Base-by-base conservation (phyloP, 148 eudicot species). In the Nepenthes mirabilis region DNA sequence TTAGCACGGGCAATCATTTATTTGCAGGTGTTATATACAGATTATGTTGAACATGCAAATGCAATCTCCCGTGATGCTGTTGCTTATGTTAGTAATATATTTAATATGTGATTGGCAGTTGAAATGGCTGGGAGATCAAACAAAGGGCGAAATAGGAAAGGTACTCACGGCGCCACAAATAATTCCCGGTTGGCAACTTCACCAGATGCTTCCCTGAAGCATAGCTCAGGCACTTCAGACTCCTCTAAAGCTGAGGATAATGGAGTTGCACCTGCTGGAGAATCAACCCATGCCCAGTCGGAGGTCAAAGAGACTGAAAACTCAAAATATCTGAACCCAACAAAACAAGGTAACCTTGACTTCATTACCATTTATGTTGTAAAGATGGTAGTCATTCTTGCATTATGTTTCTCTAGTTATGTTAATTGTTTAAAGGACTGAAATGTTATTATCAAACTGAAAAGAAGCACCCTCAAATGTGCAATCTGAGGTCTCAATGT, bases 111-210 rank as follows among this genome's bases (percentile, higher is more conserved):
- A 49, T 49, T 3, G 3, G 2, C 52, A 49, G 52, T 10, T 11
- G 64, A 55, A 59, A 90, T 90, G 97, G 97, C 95, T 11, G 97
- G 97, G 37, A 90, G 82, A 73, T 82, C 95, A 9, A 87, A 77
- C 57, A 86, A 68, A 71, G 83, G 75, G 64, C 79, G 62, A 76
- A 90, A 84, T 52, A 61, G 72, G 53, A 90, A 64, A 74, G 95
- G 71, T 10, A 34, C 83, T 6, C 80, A 76, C 43, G 58, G 57
- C 62, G 60, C 77, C 34, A 14, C 54, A 9, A 71, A 65, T 59
- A 36, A 82, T 56, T 14, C 82, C 2, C 86, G 74, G 47, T 73
- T 55, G 4, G 68, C 74, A 2, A 66, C 59, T 14, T 9, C 78
- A 34, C 64, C 83, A 11, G 78, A 69, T 55, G 65, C 70, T 60